Evolutionary conservation across 164 flowering plant species (phyloP).

Genomic region (Stephania yunnanensis): DNA sequence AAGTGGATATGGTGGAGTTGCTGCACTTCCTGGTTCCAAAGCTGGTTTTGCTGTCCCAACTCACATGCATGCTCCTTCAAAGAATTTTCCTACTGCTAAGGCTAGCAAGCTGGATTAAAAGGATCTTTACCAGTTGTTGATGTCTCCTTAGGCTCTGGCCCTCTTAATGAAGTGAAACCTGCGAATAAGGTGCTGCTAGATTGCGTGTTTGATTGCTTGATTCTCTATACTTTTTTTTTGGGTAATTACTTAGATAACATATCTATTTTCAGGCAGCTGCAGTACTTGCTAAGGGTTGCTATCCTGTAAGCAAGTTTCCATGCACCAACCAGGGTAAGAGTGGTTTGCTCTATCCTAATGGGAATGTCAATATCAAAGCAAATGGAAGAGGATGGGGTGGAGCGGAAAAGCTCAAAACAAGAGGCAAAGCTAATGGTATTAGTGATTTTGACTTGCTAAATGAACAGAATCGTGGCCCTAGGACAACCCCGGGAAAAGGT

Average conservation of each 20-base stretch:
- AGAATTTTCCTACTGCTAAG: conserved; percentile 19
- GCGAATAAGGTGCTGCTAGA: conserved; percentile 31
- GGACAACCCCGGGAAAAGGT: conserved; percentile 31
- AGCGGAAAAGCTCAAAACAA: conserved; percentile 35
- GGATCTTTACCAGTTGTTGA: conserved; percentile 24
- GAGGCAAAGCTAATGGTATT: conserved; percentile 29
- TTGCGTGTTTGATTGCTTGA: too few relatives aligned
- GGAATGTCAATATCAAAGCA: conserved; percentile 25
- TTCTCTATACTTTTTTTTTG: too few relatives aligned
- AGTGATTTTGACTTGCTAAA: conserved; percentile 30
- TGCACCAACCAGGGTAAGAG: conserved; percentile 4
- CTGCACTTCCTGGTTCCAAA: conserved; percentile 23
- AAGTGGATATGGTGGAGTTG: conserved; percentile 26
- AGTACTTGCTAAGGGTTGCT: conserved; percentile 26
- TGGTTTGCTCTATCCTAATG: conserved; percentile 30
- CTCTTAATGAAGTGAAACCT: conserved; percentile 30
- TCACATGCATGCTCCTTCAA: conserved; percentile 23
- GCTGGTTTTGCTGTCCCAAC: conserved; percentile 22
- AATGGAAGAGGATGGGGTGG: conserved; percentile 31
- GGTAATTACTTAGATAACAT: conserved; percentile 24
- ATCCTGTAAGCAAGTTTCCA: conserved; percentile 4
- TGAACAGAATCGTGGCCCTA: conserved; percentile 54
- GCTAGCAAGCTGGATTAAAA: conserved; percentile 20
- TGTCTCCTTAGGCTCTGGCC: conserved; percentile 22
- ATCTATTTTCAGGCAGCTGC: conserved; percentile 29